Conservation (phyloP, 1,284 basidiomycete species). For the Phylloboletellus chloephorus region DNA sequence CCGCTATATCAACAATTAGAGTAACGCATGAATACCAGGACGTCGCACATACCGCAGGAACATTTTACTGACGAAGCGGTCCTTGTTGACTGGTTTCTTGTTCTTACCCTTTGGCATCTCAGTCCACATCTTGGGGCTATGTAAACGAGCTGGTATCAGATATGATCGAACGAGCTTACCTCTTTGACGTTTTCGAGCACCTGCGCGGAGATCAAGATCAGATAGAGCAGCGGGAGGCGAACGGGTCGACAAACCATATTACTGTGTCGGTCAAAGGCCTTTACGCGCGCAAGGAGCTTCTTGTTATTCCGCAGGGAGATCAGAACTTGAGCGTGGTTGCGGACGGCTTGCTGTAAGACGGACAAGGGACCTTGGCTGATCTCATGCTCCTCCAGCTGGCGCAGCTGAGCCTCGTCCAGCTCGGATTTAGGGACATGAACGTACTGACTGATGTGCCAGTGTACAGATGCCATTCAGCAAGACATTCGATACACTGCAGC, state of each 20-base stretch:
- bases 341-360: constrained; percentile 96
- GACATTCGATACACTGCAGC: not conserved
- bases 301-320: constrained; percentile 98
- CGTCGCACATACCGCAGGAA: constrained; percentile 63
- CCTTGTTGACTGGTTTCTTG: constrained; percentile 98
- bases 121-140: constrained; percentile 85
- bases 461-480: constrained; percentile 13
- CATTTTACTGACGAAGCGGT: constrained; percentile 99
- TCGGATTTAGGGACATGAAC: constrained; percentile 96
- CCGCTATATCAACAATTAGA: constrained; percentile 49
- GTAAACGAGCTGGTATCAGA: constrained; percentile 7
- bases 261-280: constrained; percentile 97
- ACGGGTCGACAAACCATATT: constrained; percentile 76
- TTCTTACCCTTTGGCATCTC: constrained; percentile 97
- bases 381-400: constrained; percentile 94
- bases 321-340: constrained; percentile 96
- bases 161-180: constrained; percentile 41
- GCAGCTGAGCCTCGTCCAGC: constrained; percentile 93
- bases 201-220: constrained; percentile 37
- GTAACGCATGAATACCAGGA: constrained; percentile 9
- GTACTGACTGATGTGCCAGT: constrained; percentile 72
- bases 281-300: constrained; percentile 95
- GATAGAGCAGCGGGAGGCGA: constrained; percentile 1
- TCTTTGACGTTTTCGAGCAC: constrained; percentile 97
- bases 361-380: constrained; percentile 95